Percentiles rank a stretch among this genome's conserved stretches.
Evolutionary conservation across 169 alveolate species (phyloP).

Genomic region (Eimeria zaria): DNA sequence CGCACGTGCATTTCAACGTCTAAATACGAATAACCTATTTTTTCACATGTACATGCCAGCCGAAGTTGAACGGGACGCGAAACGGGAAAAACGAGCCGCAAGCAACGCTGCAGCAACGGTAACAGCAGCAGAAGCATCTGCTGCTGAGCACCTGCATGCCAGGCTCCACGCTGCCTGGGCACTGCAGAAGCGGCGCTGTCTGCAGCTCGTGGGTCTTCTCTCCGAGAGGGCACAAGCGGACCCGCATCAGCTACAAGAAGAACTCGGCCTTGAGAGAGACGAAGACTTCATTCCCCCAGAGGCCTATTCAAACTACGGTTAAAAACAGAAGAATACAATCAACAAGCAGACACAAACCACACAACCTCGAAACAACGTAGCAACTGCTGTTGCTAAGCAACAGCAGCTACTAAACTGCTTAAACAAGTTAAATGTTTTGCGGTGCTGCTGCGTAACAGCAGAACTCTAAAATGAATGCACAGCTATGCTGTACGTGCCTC

Average conservation of each 20-base stretch:
- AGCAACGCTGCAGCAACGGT: conserved; percentile 44
- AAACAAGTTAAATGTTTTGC: too few species aligned
- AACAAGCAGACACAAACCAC: not conserved
- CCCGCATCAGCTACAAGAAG: conserved; percentile 38
- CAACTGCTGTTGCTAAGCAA: not conserved
- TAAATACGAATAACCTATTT: not conserved
- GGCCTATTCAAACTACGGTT: conserved; percentile 43
- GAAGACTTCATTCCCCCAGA: conserved; percentile 80
- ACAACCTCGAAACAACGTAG: not conserved
- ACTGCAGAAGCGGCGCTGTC: conserved; percentile 56
- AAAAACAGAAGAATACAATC: not conserved
- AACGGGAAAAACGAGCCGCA: not conserved
- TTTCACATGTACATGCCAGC: not conserved
- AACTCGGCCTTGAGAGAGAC: conserved; percentile 75
- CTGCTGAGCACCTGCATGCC: conserved; percentile 55
- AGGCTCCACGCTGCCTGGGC: conserved; percentile 81
- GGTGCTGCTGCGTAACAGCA: not conserved
- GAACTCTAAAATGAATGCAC: not conserved
- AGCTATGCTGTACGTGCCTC: not conserved
- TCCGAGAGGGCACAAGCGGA: conserved; percentile 48
- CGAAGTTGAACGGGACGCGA: conserved; percentile 20
- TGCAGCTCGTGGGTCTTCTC: conserved; percentile 36
- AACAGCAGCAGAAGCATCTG: conserved; percentile 59
- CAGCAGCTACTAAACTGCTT: not conserved
- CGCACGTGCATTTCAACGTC: not conserved